Percentiles rank a stretch among this genome's conserved stretches.
Conservation (phyloP, 106 monocot genomes). For the Alisma plantagoaquatica region DNA sequence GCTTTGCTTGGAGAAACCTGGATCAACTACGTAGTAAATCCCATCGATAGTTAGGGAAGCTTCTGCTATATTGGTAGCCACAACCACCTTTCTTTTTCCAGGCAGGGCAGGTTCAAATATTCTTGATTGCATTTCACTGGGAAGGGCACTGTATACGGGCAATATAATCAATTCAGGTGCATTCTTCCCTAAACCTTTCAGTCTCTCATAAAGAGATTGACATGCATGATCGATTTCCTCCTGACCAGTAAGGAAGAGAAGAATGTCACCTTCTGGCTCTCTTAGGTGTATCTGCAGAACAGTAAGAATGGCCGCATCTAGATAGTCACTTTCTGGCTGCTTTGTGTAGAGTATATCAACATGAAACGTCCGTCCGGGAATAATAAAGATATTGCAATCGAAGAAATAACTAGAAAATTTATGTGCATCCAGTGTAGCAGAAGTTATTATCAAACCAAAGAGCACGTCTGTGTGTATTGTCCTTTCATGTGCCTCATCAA, state of each 20-base stretch:
- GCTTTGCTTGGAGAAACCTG: too few species aligned
- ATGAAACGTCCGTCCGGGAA: constrained; percentile 82
- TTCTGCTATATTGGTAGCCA: constrained; percentile 89
- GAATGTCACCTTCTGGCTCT: constrained; percentile 85
- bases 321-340: constrained; percentile 79
- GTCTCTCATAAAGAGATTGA: constrained; percentile 80
- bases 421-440: constrained; percentile 84
- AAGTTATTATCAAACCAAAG: constrained; percentile 86
- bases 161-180: constrained; percentile 82
- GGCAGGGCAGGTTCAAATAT: constrained; percentile 82
- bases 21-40: too few species aligned
- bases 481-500: constrained; percentile 93
- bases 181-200: constrained; percentile 89
- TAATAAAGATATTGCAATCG: constrained; percentile 81
- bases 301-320: constrained; percentile 77
- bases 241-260: constrained; percentile 81
- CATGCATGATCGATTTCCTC: constrained; percentile 94
- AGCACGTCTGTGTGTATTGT: constrained; percentile 93
- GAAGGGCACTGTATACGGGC: constrained; percentile 89
- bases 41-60: too few species aligned
- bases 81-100: constrained; percentile 88
- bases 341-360: constrained; percentile 86
- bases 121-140: constrained; percentile 88
- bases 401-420: constrained; percentile 96
- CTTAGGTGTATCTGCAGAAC: constrained; percentile 85